Evolutionary conservation across 2,329 filamentous ascomycete species (phyloP), one percentile per base, ranked within the genome.

Genomic region (Claviceps cyperi): DNA sequence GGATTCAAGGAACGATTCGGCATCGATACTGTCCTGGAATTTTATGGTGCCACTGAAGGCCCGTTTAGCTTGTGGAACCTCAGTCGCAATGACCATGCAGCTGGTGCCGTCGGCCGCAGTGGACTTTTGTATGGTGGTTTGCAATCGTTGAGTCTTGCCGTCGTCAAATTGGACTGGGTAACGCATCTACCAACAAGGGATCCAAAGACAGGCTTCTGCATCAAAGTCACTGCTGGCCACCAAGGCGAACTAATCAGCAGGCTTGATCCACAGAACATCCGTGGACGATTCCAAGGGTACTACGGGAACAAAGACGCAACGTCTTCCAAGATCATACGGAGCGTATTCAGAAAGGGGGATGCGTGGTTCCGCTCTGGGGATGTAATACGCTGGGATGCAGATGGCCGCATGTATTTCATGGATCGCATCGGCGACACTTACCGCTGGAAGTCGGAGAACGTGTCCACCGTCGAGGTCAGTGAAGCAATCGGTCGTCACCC

Each of bases 321-420:
- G 0, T 69, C 79, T 39, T 74, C 77, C 55, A 94, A 94, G 66
- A 76, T 94, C 45, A 64, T 92, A 53, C 77, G 83, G 4, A 71
- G 84, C 57, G 85, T 92, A 2, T 78, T 92, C 55, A 69, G 67
- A 52, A 83, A 83, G 59, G 87, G 84, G 14, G 89, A 95, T 59
- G 82, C 80, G 0, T 94, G 80, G 73, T 94, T 89, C 71, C 80
- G 87, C 22, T 84, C 86, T 0, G 89, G 89, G n/a, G 89, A 95
- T 59, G 74, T 92, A 17, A 68, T 92, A 35, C 74, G 81, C n/a
- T 77, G 75, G 68, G 84, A 89, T 55, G 52, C 54, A 1, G 81
- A 92, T 51, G 86, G 87, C 5, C 72, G 81, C 2, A 77, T 81
- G 62, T 92, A 76, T 69, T 95, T 95, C 68, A 79, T 81, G 51